A percentile compares a stretch with the other conserved stretches of the same genome.
Conservation (phyloP, 2,329 filamentous ascomycete species). For the Metarhizium humberi region DNA sequence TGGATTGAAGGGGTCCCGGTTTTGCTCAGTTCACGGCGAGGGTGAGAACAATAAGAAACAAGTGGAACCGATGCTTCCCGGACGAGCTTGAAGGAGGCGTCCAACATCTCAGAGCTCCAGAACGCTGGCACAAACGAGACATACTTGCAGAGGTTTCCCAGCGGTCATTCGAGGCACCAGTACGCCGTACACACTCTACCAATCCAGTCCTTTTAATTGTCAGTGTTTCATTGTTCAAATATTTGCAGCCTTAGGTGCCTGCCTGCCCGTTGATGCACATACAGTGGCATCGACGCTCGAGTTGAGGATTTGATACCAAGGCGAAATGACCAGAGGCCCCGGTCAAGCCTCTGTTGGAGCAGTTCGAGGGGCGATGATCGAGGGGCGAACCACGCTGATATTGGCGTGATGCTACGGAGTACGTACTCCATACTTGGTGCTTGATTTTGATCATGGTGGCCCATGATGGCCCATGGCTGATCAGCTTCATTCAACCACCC, state of each 20-base stretch:
- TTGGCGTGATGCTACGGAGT: constrained; percentile 1
- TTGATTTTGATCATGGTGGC: not conserved
- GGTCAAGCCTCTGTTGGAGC: not conserved
- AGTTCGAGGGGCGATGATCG: not conserved
- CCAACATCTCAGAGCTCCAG: not conserved
- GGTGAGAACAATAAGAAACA: not conserved
- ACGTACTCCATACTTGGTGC: not conserved
- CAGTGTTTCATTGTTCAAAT: too few species aligned
- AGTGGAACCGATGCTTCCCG: not conserved
- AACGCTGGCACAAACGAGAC: not conserved
- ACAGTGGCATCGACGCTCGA: not conserved
- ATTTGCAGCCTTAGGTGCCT: too few species aligned
- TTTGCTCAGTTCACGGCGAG: constrained; percentile 1
- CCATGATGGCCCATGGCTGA: not conserved
- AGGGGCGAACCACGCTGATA: constrained; percentile 1
- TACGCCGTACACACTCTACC: too few species aligned
- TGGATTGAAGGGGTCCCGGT: not conserved
- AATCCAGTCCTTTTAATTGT: too few species aligned
- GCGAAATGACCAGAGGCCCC: not conserved
- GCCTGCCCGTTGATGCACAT: too few species aligned
- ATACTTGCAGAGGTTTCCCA: not conserved
- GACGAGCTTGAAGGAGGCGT: not conserved
- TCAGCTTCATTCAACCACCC: not conserved
- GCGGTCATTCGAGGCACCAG: too few species aligned
- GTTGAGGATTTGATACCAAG: not conserved